Conservation (phyloP, 257 asterid genomes). For the Plantago ovata region DNA sequence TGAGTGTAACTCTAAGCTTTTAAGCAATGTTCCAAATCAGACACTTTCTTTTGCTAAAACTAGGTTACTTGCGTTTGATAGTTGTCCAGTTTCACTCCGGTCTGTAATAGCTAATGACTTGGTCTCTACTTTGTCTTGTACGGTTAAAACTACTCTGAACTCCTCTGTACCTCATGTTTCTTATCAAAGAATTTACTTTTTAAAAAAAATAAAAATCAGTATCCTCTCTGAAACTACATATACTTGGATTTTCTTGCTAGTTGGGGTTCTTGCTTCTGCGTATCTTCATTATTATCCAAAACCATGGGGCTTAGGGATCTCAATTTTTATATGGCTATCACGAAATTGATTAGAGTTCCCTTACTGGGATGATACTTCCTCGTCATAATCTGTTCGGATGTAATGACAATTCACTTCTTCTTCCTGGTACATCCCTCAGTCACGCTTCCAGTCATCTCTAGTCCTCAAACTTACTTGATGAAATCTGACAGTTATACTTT, state of each 20-base stretch:
- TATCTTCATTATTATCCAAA: conserved; percentile 56
- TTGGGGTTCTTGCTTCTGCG: conserved; percentile 61
- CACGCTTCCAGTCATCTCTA: background rate
- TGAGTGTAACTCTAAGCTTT: too few species aligned
- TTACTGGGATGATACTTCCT: conserved; percentile 88
- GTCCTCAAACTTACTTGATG: background rate
- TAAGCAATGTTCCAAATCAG: too few species aligned
- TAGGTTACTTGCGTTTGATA: too few species aligned
- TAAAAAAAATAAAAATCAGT: too few species aligned
- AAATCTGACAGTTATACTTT: conserved; percentile 2
- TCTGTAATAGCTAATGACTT: too few species aligned
- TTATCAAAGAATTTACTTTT: too few species aligned
- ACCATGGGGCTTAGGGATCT: conserved; percentile 51
- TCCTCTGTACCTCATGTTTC: too few species aligned
- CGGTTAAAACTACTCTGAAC: too few species aligned
- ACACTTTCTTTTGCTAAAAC: too few species aligned
- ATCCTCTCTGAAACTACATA: too few species aligned
- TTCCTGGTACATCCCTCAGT: conserved; percentile 71
- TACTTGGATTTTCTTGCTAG: conserved; percentile 78
- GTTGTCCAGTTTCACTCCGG: too few species aligned
- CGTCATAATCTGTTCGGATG: conserved; percentile 88
- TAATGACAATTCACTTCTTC: conserved; percentile 95
- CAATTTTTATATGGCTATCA: conserved; percentile 69
- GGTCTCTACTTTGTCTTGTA: too few species aligned
- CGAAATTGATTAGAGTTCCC: conserved; percentile 66